Conservation (phyloP, 2,329 filamentous ascomycete genomes). For the Ascochyta fabae region DNA sequence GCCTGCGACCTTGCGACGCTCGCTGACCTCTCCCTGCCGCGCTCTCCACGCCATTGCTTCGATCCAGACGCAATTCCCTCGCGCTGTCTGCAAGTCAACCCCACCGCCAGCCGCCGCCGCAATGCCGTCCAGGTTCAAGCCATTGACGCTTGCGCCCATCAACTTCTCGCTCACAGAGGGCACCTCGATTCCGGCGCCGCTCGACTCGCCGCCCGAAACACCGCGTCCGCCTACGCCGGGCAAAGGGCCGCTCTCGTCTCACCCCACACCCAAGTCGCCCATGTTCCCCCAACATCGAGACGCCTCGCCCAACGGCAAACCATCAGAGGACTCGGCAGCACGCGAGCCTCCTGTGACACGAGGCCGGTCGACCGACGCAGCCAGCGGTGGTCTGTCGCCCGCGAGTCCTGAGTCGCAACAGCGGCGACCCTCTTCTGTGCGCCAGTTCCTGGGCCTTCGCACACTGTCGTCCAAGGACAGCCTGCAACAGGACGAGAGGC, state of each 20-base stretch:
- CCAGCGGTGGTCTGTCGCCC: constrained; percentile 37
- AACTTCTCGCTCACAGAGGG: constrained; percentile 53
- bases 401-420: constrained; percentile 34
- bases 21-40: constrained; percentile 21
- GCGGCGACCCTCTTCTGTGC: constrained; percentile 47
- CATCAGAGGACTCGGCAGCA: constrained; percentile 13
- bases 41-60: constrained; percentile 26
- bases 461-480: constrained; percentile 47
- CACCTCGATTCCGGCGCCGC: constrained; percentile 51
- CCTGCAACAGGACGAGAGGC: constrained; percentile 42
- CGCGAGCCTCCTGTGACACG: constrained; percentile 22
- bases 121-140: constrained; percentile 46
- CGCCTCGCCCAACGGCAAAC: constrained; percentile 29
- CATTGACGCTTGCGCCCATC: constrained; percentile 47
- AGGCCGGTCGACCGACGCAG: constrained; percentile 38
- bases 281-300: constrained; percentile 30
- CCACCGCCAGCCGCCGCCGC: constrained; percentile 9
- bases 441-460: constrained; percentile 50
- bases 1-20: constrained; percentile 25
- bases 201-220: constrained; percentile 48
- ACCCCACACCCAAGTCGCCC: constrained; percentile 47
- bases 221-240: constrained; percentile 49
- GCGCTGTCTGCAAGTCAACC: constrained; percentile 4
- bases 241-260: constrained; percentile 50
- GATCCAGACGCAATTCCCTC: constrained; percentile 14